phyloP scores from a whole-genome alignment of 306 rosid species.

The Cicer chorassanicum region DNA sequence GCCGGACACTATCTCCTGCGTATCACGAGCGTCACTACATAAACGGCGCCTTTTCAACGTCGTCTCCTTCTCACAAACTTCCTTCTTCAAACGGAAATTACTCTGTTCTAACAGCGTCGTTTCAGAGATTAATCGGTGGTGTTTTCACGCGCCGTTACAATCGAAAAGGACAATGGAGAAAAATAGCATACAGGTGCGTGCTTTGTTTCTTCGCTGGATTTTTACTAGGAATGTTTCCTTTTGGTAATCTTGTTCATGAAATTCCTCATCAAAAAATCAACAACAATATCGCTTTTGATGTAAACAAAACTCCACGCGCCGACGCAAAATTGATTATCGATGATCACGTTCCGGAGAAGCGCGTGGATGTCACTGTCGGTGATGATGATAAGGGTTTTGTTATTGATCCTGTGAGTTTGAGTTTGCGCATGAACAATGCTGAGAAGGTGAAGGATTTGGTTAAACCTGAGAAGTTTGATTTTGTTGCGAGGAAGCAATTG shows the following conservation, averaged over 20 bases:
- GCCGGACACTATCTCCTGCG: constrained; percentile 88
- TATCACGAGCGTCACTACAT: constrained; percentile 62
- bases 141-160: constrained; percentile 51
- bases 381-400: constrained; percentile 5
- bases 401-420: constrained; percentile 47
- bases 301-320: constrained; percentile 65
- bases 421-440: constrained; percentile 19
- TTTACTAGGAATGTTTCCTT: constrained; percentile 75
- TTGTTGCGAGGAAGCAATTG: constrained; percentile 77
- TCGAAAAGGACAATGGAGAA: constrained; percentile 69
- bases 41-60: constrained; percentile 63
- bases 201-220: constrained; percentile 77
- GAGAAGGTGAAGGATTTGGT: constrained; percentile 28
- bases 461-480: constrained; percentile 37
- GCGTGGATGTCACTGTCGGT: neutral
- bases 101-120: constrained; percentile 52
- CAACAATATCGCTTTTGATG: constrained; percentile 59
- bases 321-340: constrained; percentile 46
- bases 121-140: constrained; percentile 53
- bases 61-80: constrained; percentile 71
- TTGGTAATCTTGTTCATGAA: constrained; percentile 62
- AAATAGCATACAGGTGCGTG: constrained; percentile 57
- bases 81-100: constrained; percentile 54
- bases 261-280: constrained; percentile 40
- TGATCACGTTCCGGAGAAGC: constrained; percentile 42